Percentiles rank a stretch among this genome's conserved stretches.
Evolutionary conservation across 2,329 filamentous ascomycete genomes (phyloP).

Genomic region (Nemania abortiva): DNA sequence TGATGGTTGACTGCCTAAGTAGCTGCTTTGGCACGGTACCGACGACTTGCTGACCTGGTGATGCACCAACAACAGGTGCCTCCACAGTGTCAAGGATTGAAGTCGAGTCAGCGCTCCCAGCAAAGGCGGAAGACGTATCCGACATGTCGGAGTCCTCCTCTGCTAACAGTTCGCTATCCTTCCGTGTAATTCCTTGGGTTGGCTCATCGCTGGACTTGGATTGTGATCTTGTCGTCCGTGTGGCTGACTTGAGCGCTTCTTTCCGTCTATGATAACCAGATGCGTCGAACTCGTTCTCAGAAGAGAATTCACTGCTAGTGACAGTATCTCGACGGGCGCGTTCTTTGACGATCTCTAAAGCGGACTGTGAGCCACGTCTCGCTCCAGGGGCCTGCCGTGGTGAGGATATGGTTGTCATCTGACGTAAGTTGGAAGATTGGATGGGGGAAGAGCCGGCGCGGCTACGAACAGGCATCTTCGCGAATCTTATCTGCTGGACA

Average conservation of each 20-base stretch:
- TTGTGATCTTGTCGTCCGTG: constrained; percentile 65
- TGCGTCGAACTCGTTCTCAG: constrained; percentile 81
- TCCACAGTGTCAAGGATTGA: constrained; percentile 77
- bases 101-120: constrained; percentile 75
- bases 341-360: constrained; percentile 77
- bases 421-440: constrained; percentile 72
- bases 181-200: constrained; percentile 57
- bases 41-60: constrained; percentile 68
- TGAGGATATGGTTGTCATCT: constrained; percentile 63
- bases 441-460: constrained; percentile 91
- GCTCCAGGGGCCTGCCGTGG: constrained; percentile 60
- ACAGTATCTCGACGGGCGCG: constrained; percentile 79
- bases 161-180: constrained; percentile 64
- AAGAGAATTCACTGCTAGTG: constrained; percentile 85
- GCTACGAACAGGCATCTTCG: constrained; percentile 90
- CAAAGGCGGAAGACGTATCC: constrained; percentile 74
- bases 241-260: constrained; percentile 70
- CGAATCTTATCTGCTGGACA: constrained; percentile 92
- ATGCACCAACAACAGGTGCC: constrained; percentile 66
- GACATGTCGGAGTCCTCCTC: constrained; percentile 71
- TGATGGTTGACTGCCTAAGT: constrained; percentile 71
- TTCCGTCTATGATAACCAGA: constrained; percentile 73
- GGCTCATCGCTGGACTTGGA: constrained; percentile 66
- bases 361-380: constrained; percentile 77
- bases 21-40: constrained; percentile 73